Evolutionary conservation across 2,329 filamentous ascomycete species (phyloP).

Genomic region (Cladosporium sp.): DNA sequence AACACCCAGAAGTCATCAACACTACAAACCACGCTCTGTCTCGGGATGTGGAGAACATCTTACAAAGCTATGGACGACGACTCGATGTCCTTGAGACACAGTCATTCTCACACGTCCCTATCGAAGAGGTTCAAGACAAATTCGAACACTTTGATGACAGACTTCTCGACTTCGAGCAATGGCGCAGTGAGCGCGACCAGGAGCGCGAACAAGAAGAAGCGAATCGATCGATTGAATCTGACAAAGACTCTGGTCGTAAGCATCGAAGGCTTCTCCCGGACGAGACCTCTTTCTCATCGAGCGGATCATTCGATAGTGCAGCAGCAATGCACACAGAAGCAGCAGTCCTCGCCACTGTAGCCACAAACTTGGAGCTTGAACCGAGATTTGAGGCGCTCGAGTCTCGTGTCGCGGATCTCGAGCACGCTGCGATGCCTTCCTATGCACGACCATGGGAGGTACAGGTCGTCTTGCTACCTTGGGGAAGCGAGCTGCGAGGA

Average conservation of each 20-base stretch:
- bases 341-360: conserved; percentile 30
- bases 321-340: conserved; percentile 33
- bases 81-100: conserved; percentile 66
- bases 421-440: conserved; percentile 58
- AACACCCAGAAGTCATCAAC: not conserved
- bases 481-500: conserved; percentile 51
- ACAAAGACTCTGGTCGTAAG: conserved; percentile 26
- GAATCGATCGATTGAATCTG: conserved; percentile 22
- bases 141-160: conserved; percentile 65
- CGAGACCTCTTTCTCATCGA: conserved; percentile 37
- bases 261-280: conserved; percentile 30
- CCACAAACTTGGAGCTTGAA: conserved; percentile 35
- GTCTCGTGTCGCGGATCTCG: conserved; percentile 49
- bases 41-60: conserved; percentile 50
- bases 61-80: conserved; percentile 49
- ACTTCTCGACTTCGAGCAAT: conserved; percentile 64
- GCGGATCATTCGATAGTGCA: conserved; percentile 31
- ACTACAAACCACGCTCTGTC: conserved; percentile 19
- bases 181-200: conserved; percentile 29
- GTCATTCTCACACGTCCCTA: conserved; percentile 62
- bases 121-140: conserved; percentile 66
- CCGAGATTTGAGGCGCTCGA: conserved; percentile 47
- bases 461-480: conserved; percentile 73
- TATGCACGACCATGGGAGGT: conserved; percentile 64
- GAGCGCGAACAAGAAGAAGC: conserved; percentile 23